These are phyloP conservation scores for Blastobotrys parvus DNA, from an alignment of 805 yeast species.

Conservation along the genomic window DNA sequence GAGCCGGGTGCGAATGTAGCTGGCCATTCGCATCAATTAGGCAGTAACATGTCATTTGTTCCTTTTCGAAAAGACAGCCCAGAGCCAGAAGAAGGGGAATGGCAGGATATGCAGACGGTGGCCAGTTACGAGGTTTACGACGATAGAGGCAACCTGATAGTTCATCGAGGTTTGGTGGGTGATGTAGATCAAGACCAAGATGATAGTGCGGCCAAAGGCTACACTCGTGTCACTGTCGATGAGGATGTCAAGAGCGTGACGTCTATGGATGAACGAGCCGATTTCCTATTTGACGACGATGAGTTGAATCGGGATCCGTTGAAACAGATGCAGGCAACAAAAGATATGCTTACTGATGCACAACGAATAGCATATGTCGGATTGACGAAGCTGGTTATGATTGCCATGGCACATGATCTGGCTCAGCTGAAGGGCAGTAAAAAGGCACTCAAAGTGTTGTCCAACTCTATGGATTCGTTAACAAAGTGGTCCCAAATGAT, in stretches of 20 bases:
- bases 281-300: slow-evolving; percentile 43
- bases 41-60: not conserved
- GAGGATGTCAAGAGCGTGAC: slow-evolving; percentile 64
- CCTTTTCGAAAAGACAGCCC: not conserved
- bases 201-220: slow-evolving; percentile 51
- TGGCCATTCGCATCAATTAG: not conserved
- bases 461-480: slow-evolving; percentile 64
- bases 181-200: slow-evolving; percentile 13
- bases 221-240: slow-evolving; percentile 82
- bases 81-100: slow-evolving; percentile 33
- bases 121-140: slow-evolving; percentile 73
- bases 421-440: slow-evolving; percentile 39
- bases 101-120: slow-evolving; percentile 85
- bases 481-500: slow-evolving; percentile 78
- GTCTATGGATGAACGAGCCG: slow-evolving; percentile 45
- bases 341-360: slow-evolving; percentile 66
- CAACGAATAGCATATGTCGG: slow-evolving; percentile 93
- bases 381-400: slow-evolving; percentile 62
- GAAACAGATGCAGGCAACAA: slow-evolving; percentile 73
- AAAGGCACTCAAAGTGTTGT: slow-evolving; percentile 50
- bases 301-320: slow-evolving; percentile 35
- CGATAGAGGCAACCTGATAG: slow-evolving; percentile 45
- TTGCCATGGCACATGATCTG: slow-evolving; percentile 74
- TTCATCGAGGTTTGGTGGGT: slow-evolving; percentile 19
- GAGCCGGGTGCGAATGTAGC: not conserved